phyloP scores from a whole-genome alignment of 2,329 filamentous ascomycete genomes.

The Aspergillus carbonarius region DNA sequence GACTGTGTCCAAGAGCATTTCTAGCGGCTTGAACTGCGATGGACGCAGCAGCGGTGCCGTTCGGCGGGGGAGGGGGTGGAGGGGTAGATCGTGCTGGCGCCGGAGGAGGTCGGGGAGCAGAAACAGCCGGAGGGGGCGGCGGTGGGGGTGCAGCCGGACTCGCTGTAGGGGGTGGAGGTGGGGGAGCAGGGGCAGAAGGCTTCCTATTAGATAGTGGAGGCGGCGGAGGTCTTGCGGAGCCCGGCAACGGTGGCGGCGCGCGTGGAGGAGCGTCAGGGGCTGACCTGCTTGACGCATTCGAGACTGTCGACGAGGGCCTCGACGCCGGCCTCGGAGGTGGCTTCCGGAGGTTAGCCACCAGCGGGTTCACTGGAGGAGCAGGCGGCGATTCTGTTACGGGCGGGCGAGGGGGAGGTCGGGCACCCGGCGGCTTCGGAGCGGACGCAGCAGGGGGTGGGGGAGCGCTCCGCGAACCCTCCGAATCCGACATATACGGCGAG shows the following conservation, averaged over 20 bases:
- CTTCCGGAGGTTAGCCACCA: conserved; percentile 61
- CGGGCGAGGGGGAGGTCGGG: conserved; percentile 47
- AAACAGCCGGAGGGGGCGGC: conserved; percentile 43
- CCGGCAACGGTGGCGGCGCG: conserved; percentile 67
- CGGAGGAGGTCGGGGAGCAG: conserved; percentile 43
- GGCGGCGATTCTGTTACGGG: conserved; percentile 50
- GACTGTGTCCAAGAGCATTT: conserved; percentile 54
- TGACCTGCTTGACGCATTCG: conserved; percentile 56
- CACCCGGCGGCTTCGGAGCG: conserved; percentile 55
- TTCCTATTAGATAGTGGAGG: conserved; percentile 59
- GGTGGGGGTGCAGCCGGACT: conserved; percentile 47
- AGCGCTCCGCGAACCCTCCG: conserved; percentile 57
- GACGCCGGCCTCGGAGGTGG: conserved; percentile 49
- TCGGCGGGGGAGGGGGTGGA: conserved; percentile 45
- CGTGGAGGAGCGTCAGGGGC: conserved; percentile 48
- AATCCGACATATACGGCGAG: conserved; percentile 76
- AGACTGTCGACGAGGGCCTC: conserved; percentile 62
- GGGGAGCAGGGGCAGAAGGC: conserved; percentile 52
- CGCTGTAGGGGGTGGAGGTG: conserved; percentile 43
- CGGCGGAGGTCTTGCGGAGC: conserved; percentile 51
- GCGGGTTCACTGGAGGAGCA: conserved; percentile 53
- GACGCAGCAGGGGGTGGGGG: conserved; percentile 19
- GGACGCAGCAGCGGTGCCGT: conserved; percentile 45
- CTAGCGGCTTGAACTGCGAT: conserved; percentile 60
- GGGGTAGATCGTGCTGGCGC: conserved; percentile 48